A percentile compares a stretch with the other conserved stretches of the same genome.
phyloP scores from a whole-genome alignment of 768 basidiomycete species.

The Tylopilus sp. region DNA sequence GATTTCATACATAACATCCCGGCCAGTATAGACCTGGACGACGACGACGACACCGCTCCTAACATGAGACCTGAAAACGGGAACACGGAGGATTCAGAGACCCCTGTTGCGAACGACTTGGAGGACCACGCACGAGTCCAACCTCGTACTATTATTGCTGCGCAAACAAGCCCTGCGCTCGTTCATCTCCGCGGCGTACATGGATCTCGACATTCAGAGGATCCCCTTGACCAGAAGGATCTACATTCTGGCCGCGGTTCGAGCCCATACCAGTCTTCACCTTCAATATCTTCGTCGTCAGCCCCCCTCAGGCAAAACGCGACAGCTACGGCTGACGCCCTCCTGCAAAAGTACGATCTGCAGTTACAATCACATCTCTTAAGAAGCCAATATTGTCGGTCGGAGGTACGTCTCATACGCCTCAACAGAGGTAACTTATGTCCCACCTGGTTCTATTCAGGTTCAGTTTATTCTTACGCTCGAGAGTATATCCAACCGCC shows the following conservation, averaged over 20 bases:
- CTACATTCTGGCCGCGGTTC: constrained; percentile 32
- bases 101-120: constrained; percentile 7
- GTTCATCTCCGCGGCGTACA: constrained; percentile 53
- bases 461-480: constrained; percentile 84
- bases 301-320: constrained; percentile 45
- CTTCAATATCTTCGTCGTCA: constrained; percentile 53
- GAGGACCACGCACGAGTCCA: constrained; percentile 13
- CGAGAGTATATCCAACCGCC: constrained; percentile 88
- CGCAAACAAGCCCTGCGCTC: constrained; percentile 73
- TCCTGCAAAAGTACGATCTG: constrained; percentile 67
- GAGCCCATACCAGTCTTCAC: constrained; percentile 67
- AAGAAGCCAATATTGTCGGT: constrained; percentile 83
- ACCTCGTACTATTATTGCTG: constrained; percentile 50
- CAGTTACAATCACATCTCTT: constrained; percentile 69
- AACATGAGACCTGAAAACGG: constrained; percentile 40
- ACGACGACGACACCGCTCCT: constrained; percentile 44
- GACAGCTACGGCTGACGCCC: constrained; percentile 45
- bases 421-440: background rate
- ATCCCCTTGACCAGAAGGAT: constrained; percentile 72
- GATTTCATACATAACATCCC: constrained; percentile 34
- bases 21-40: constrained; percentile 20
- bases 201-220: constrained; percentile 60
- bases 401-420: constrained; percentile 54
- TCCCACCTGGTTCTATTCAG: constrained; percentile 33
- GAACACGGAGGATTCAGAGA: constrained; percentile 13